Evolutionary conservation across 2,329 filamentous ascomycete species (phyloP), one percentile per base, ranked within the genome.

Genomic region (Microdochium paspali): DNA sequence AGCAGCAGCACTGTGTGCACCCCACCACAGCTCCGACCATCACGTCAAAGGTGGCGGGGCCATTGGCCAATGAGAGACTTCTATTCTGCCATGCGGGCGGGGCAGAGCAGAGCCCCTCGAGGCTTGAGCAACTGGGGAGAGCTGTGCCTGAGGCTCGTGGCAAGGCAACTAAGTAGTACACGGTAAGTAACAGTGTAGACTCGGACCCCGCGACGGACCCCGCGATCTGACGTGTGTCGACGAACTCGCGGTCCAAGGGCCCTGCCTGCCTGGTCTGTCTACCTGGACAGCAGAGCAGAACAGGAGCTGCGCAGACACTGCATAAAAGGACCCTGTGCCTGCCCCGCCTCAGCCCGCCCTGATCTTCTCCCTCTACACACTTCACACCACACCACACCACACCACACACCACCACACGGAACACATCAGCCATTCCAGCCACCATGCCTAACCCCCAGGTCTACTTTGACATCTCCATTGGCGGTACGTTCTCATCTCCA

Each of bases 401-500:
- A 28, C 26, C 26, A 28, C 7, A 28, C 20, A 40, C 71, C 68
- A 52, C n/a, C n/a, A n/a, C n/a, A n/a, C n/a, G n/a, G n/a, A n/a
- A 28, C 7, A 28, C 20, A 40, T 71, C 68, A 52, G 74, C 79
- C 62, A 75, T 85, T 66, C 70, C 84, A 62, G 72, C 77, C 75
- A 83, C 77, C 69, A 95, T 95, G 89, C 71, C 75, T 64, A 71
- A 80, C 67, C 82, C 87, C 77, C 95, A 84, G 67, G 82, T 82
- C 23, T 44, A 44, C 42, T 44, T 44, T 26, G 73, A 88, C 75
- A 73, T 93, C 73, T 84, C 42, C 42, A 88, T 84, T 84, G 74
- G 81, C 64, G 87, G 85, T 55, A 67, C 45, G 67, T 81, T 53
- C 71, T 80, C 71, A n/a, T n/a, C n/a, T n/a, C n/a, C n/a, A n/a